Evolutionary conservation across 768 basidiomycete species (phyloP), one percentile per base, ranked within the genome.

Genomic region (Auricularia sp.): DNA sequence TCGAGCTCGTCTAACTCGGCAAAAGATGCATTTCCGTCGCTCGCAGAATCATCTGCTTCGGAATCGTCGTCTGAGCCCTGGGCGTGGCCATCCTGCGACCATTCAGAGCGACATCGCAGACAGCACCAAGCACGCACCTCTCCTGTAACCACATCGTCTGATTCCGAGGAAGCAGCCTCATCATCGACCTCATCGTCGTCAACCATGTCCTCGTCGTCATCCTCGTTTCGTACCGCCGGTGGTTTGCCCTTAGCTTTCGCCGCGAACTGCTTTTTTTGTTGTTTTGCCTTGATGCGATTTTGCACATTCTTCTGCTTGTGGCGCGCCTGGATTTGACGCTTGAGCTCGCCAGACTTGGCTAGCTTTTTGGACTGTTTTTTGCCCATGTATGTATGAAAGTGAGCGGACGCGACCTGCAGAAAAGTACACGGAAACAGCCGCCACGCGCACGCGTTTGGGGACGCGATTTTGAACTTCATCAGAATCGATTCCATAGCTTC

Each of bases 331-430:
- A 98, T 97, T 21, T 86, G 84, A 68, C 91, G 88, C 71, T 92
- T 91, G 62, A 98, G 84, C 71, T 89, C 87, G 1, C 95, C 95
- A 65, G 90, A 92, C 3, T 90, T 80, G 8, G 87, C 90, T 69
- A 95, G 95, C 77, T 95, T 93, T 75, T 95, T 95, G 44, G 83
- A 77, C 21, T 86, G 83, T 69, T 89, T 92, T 64, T 77, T 79
- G 33, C 76, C 82, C 83, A 84, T 83, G 47, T 8, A 11, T 44
- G 10, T 44, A 6, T 10, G 47, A 51, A 51, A 14, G 47, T 51
- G 47, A 21, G 18, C 47, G 47, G 47, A 18, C 47, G 14, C 18
- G 21, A 51, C 11, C 18, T 16, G 47, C 47, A 18, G 43, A 44
- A 21, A 51, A 21, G 18, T 18, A 16, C 18, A 6, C 47, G 47